Evolutionary conservation across 1,284 basidiomycete genomes (phyloP), one percentile per base, ranked within the genome.

Genomic region (Gymnopus androsaceus): DNA sequence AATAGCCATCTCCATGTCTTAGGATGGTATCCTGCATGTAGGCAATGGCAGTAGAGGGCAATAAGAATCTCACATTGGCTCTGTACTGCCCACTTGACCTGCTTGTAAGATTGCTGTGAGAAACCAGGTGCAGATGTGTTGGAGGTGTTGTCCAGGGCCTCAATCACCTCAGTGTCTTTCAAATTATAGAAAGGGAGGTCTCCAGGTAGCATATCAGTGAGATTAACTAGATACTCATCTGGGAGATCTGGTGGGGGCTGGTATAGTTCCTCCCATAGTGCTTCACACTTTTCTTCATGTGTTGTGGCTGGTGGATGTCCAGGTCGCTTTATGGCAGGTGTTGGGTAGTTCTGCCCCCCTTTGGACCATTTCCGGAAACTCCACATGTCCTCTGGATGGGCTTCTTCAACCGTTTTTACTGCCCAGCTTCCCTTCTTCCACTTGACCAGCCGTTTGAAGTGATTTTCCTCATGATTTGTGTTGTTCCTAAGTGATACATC

Each of bases 261-360:
- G 51, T 63, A 66, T 6, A 69, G 59, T 34, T 60, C 63, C 0
- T 59, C 41, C 15, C 66, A 51, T 0, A 70, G 54, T 0, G 64
- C 64, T 2, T 66, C 60, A 19, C 65, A 64, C 36, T 70, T 69
- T 1, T 70, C 66, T 11, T 57, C 12, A 28, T 63, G 59, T 0
- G 59, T 49, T 0, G 54, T 49, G 9, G 62, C 62, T 17, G 48
- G 46, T 6, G 54, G 0, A 15, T 37, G 33, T 6, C 45, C 46
- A 14, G 2, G 5, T 19, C 57, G 42, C 7, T 34, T 17, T 6
- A 64, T 64, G 1, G 62, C 46, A 1, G 61, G 62, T 2, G 54
- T 59, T 0, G 62, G 61, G 52, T 62, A 64, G 55, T 62, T 60
- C 2, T 57, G 55, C 3, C 5, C 46, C 1, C 62, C 62, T 30